Evolutionary conservation across 768 basidiomycete species (phyloP), one percentile per base, ranked within the genome.

Genomic region (Xerocomellus chrysenteron): DNA sequence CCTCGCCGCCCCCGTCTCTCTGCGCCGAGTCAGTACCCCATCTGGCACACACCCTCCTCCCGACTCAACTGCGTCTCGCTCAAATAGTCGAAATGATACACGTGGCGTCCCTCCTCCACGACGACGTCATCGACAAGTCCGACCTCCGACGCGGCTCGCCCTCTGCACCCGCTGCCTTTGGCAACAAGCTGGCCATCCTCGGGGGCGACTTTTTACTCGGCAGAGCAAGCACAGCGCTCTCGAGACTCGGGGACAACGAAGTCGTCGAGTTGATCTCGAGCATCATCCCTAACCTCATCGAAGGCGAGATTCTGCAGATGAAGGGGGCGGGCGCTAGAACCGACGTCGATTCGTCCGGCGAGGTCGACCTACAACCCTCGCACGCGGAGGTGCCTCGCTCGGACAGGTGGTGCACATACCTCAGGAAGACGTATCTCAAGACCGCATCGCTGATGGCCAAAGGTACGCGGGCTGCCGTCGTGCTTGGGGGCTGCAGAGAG

Each of bases 11-110:
- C 33, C 41, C 67, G 8, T 65, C 68, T 6, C 62, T 71, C 35
- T 47, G 0, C 14, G 44, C 53, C 43, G 58, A 55, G 57, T 35
- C 64, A 60, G 16, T 76, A 72, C 33, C 76, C 75, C 55, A 72
- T 65, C 30, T 72, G 9, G 65, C 67, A 4, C 71, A 73, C 19
- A 64, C 72, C 0, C 61, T 73, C 5, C 82, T 99, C 7, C 93
- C 96, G 16, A 87, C 94, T 1, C 97, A 99, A 73, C 75, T 88
- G 32, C 88, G 95, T 32, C 84, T 99, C 35, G 96, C 95, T 5
- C 94, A 96, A 66, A 95, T 99, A 43, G 87, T 93, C 50, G 97
- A 99, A 71, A 97, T 98, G 94, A 91, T 99, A 47, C 94, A 98
- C 69, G 89, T 98, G 58, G 95, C 97, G 26, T 94, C 90, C 4